phyloP scores from a whole-genome alignment of 2,329 filamentous ascomycete genomes.

The Onygenales sp. region DNA sequence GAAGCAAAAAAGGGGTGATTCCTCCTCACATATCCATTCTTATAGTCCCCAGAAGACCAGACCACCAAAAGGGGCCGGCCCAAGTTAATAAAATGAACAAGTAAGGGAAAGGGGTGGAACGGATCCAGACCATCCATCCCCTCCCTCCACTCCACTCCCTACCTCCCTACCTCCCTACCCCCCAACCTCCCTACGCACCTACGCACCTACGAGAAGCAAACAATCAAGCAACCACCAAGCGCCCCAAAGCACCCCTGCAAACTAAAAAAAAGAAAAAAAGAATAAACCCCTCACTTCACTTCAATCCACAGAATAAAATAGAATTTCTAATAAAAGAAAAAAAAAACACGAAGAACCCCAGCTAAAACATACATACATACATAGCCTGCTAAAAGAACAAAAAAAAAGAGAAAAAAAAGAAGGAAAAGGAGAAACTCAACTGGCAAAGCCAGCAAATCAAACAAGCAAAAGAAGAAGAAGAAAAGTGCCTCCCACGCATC shows the following conservation, averaged over 20 bases:
- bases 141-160: too few species aligned
- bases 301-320: neutral
- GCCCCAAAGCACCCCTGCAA: neutral
- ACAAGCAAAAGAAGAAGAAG: neutral
- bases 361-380: conserved; percentile 2
- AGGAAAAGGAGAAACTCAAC: neutral
- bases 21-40: too few species aligned
- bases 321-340: neutral
- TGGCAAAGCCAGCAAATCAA: conserved; percentile 7
- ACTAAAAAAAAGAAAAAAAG: neutral
- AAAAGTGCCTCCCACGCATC: neutral
- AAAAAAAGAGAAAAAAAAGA: conserved; percentile 2
- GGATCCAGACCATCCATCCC: too few species aligned
- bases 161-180: too few species aligned
- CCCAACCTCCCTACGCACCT: too few species aligned
- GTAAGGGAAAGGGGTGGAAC: too few species aligned
- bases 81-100: too few species aligned
- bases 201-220: too few species aligned
- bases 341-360: conserved; percentile 1
- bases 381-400: neutral
- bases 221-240: too few species aligned
- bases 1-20: too few species aligned
- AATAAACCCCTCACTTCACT: neutral
- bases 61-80: too few species aligned
- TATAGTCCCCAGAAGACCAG: too few species aligned